Base-by-base conservation (phyloP, 208 protist species). In the Leptomonas pyrrhocoris region DNA sequence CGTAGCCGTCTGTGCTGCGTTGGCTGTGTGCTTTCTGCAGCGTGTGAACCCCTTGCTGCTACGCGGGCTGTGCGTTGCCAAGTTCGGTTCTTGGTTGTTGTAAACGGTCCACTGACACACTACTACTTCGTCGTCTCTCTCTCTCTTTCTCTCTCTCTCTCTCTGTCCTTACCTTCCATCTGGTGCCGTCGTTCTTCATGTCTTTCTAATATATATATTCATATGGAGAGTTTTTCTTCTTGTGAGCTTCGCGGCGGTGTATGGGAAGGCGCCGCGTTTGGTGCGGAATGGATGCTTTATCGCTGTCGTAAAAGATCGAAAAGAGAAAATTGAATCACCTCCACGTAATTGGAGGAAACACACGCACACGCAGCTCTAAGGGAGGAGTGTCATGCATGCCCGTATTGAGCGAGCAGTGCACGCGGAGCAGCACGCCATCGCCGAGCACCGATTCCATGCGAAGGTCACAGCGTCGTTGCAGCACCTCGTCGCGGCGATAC, bases 321-420 rank as follows among this genome's bases (percentile, higher is more conserved):
- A 57, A 57, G 6, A 57, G 40, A 31, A 31, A 0, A 4, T 54
- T 25, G 0, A 4, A 16, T 23, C n/a, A n/a, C n/a, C n/a, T n/a
- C n/a, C n/a, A n/a, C n/a, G n/a, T n/a, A n/a, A n/a, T n/a, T n/a
- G n/a, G n/a, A n/a, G n/a, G n/a, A n/a, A n/a, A n/a, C n/a, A n/a
- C n/a, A n/a, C n/a, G n/a, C n/a, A n/a, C n/a, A n/a, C n/a, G n/a
- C n/a, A n/a, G 19, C 34, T 23, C n/a, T 43, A 13, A 50, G 46
- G 7, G 18, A 1, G 40, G 0, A 27, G 30, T 18, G n/a, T 31
- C n/a, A 80, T 81, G 72, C 72, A 46, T 13, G 30, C 49, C 15
- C 63, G 72, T 31, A 42, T 77, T 21, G 57, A 61, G 49, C 57
- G 64, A 3, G 72, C 58, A n/a, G 72, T 40, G 40, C 49, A 61